Conservation (phyloP, 164 flowering plant species). For the Berberis thunbergii region DNA sequence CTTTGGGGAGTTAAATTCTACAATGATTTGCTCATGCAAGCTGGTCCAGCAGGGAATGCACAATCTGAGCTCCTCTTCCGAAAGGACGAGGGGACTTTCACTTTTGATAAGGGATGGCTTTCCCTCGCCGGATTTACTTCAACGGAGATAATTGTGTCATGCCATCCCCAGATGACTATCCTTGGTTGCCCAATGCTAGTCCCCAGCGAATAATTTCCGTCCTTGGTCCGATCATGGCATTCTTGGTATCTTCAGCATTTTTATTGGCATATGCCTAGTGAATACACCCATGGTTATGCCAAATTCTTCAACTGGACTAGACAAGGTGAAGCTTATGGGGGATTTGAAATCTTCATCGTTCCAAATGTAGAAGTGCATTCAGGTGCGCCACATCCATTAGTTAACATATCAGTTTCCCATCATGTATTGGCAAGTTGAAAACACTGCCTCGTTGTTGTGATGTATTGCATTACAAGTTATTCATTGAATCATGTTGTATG, state of each 20-base stretch:
- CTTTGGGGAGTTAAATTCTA: constrained; percentile 57
- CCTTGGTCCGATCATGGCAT: constrained; percentile 16
- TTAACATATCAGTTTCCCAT: constrained; percentile 11
- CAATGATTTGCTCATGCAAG: constrained; percentile 58
- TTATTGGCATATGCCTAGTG: constrained; percentile 24
- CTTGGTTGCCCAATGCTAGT: constrained; percentile 55
- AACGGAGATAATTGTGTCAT: constrained; percentile 70
- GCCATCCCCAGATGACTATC: constrained; percentile 67
- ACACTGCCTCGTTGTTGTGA: no score
- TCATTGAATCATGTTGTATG: no score
- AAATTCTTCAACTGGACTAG: constrained; percentile 4
- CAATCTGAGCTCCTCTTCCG: constrained; percentile 63
- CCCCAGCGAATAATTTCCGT: constrained; percentile 16
- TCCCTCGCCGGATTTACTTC: constrained; percentile 60
- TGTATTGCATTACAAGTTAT: no score
- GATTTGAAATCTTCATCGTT: background rate
- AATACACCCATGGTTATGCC: constrained; percentile 3
- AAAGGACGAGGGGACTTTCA: constrained; percentile 52
- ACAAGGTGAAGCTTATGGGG: constrained; percentile 10
- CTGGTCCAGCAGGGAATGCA: constrained; percentile 59
- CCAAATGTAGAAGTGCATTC: constrained; percentile 9
- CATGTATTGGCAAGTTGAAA: constrained; percentile 9
- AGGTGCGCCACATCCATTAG: constrained; percentile 6
- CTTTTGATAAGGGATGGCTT: constrained; percentile 75
- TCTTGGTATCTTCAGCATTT: constrained; percentile 30